Evolutionary conservation across 73 alveolate genomes (phyloP), one percentile per base, ranked within the genome.

Genomic region (Stentor roeselii): DNA sequence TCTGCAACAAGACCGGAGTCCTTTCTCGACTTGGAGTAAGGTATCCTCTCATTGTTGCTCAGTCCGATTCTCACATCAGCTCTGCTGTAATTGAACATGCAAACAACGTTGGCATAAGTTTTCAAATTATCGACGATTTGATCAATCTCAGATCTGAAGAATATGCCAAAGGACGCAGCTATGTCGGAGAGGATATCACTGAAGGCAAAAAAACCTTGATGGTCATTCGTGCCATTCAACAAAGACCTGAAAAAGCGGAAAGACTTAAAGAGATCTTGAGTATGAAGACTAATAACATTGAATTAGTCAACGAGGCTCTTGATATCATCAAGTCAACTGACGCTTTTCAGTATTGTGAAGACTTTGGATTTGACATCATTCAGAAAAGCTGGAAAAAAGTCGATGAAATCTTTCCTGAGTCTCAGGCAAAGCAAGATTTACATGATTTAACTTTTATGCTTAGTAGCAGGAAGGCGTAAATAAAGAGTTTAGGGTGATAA

Each of bases 141-240:
- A 86, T 96, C 59, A 93, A 96, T 58, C 75, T 96, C 42, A 93
- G 50, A 30, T 91, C 96, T 42, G 93, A 90, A 27, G 94, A 90
- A 40, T 93, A 91, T 76, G 89, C 87, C 27, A 84, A 95, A 42
- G 86, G 92, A 31, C 90, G 97, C 31, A 96, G 97, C 2, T 59
- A 77, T 32, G 60, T 90, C 30, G 98, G 98, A 39, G 99, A 96
- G 60, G 99, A 96, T 86, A 96, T 96, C 78, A 92, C 93, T 61
- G 98, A 96, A 88, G 99, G 99, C 14, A 96, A 96, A 84, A 86
- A 93, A 76, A 88, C 98, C 40, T 86, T 96, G 37, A 93, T 96
- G 92, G 97, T 95, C 32, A 91, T 95, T 75, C 97, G 92, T 80
- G 75, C 95, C 42, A 78, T 89, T 38, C 27, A 88, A 34, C 34